These are phyloP conservation scores for Cucurbita pepo DNA, from an alignment of 306 rosid species.

Conservation along the genomic window DNA sequence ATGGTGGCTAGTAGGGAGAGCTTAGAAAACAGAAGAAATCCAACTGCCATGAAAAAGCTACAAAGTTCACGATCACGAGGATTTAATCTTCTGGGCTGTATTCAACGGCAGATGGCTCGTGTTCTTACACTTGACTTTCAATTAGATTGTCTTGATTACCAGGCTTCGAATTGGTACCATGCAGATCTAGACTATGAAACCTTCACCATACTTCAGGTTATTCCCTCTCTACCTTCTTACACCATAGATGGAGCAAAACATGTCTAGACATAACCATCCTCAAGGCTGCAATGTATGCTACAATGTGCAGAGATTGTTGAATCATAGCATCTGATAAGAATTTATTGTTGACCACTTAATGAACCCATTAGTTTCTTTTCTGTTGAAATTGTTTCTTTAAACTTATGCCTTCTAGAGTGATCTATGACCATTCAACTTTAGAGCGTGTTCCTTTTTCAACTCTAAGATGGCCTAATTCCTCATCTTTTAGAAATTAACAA, in stretches of 20 bases:
- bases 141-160: conserved; percentile 67
- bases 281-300: neutral
- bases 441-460: neutral
- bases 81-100: conserved; percentile 66
- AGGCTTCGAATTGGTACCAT: conserved; percentile 69
- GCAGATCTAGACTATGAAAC: conserved; percentile 97
- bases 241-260: neutral
- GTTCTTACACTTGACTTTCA: conserved; percentile 73
- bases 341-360: neutral
- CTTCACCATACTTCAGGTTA: conserved; percentile 69
- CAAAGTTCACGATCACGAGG: conserved; percentile 44
- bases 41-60: conserved; percentile 27
- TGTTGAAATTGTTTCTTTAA: neutral
- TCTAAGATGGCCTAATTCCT: neutral
- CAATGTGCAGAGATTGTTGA: neutral
- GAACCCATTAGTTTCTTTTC: neutral
- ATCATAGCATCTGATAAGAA: neutral
- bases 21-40: conserved; percentile 47
- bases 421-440: neutral
- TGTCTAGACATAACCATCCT: neutral
- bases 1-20: conserved; percentile 91
- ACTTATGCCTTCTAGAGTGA: neutral
- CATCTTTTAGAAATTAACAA: neutral
- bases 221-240: neutral
- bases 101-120: conserved; percentile 91